These are phyloP conservation scores for Morella rubra DNA, from an alignment of 306 rosid genomes.

Conservation along the genomic window DNA sequence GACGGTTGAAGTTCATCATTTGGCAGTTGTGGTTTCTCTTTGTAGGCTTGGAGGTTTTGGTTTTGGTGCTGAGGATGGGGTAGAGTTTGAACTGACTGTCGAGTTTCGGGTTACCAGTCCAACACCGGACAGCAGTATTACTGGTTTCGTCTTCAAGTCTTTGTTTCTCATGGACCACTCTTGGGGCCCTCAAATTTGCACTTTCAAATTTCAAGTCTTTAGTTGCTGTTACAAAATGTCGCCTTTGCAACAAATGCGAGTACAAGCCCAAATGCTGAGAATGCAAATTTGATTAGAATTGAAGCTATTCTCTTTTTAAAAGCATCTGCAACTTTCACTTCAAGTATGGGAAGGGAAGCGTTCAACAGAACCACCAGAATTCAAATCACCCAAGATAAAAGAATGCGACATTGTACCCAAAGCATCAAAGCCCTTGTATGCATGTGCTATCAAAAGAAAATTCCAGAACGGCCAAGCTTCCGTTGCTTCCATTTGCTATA, in stretches of 20 bases:
- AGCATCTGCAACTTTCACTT: too few relatives aligned
- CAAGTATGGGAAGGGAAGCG: too few relatives aligned
- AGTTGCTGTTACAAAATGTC: not conserved
- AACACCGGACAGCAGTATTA: not conserved
- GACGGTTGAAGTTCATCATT: slow-evolving; percentile 15
- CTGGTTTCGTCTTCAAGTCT: too few relatives aligned
- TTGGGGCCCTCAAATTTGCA: not conserved
- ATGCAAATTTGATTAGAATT: not conserved
- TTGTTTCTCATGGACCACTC: not conserved
- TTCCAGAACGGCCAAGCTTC: not conserved
- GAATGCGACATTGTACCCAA: not conserved
- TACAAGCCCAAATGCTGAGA: not conserved
- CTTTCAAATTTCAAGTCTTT: not conserved
- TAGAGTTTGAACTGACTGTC: slow-evolving; percentile 17
- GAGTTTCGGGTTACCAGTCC: not conserved
- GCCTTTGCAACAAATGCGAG: not conserved
- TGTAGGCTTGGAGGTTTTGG: not conserved
- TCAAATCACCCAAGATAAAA: not conserved
- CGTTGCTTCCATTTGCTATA: not conserved
- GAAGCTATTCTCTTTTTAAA: too few relatives aligned
- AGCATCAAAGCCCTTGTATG: not conserved
- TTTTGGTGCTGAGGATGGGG: slow-evolving; percentile 24
- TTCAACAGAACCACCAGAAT: not conserved
- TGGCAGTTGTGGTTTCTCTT: not conserved
- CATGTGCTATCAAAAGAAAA: not conserved